Conservation (phyloP, 1,284 basidiomycete genomes). For the Sparassis latifolia region DNA sequence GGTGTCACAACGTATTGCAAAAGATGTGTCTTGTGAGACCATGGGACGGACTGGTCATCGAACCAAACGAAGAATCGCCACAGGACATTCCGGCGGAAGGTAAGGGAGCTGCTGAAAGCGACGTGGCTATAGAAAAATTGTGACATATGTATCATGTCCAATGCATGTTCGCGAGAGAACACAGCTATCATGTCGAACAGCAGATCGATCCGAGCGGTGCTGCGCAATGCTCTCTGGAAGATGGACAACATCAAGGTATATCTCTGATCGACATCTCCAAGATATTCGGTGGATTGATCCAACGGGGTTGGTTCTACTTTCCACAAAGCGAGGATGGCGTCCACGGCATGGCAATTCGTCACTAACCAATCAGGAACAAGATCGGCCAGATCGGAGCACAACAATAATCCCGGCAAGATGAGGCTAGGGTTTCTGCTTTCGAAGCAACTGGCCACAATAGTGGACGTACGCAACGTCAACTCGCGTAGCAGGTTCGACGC, state of each 20-base stretch:
- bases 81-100: slow-evolving; percentile 80
- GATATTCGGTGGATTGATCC: slow-evolving; percentile 39
- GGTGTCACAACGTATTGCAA: slow-evolving; percentile 89
- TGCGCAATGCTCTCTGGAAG: slow-evolving; percentile 68
- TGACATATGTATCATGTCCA: slow-evolving; percentile 79
- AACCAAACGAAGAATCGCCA: slow-evolving; percentile 86
- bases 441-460: slow-evolving; percentile 58
- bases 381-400: slow-evolving; percentile 74
- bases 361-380: slow-evolving; percentile 71
- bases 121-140: slow-evolving; percentile 89
- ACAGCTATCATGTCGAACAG: slow-evolving; percentile 85
- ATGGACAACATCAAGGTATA: slow-evolving; percentile 70
- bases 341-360: slow-evolving; percentile 58
- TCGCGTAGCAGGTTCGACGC: slow-evolving; percentile 76
- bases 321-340: slow-evolving; percentile 73
- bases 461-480: slow-evolving; percentile 57
- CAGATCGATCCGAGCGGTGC: slow-evolving; percentile 74
- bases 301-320: slow-evolving; percentile 44
- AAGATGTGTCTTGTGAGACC: slow-evolving; percentile 81
- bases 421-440: slow-evolving; percentile 47
- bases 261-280: slow-evolving; percentile 53
- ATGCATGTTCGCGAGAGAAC: slow-evolving; percentile 76
- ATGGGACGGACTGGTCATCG: slow-evolving; percentile 58
- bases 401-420: slow-evolving; percentile 62
- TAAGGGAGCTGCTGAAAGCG: slow-evolving; percentile 54